Evolutionary conservation across 768 basidiomycete genomes (phyloP), one percentile per base, ranked within the genome.

Genomic region (Gymnopilus junonius): DNA sequence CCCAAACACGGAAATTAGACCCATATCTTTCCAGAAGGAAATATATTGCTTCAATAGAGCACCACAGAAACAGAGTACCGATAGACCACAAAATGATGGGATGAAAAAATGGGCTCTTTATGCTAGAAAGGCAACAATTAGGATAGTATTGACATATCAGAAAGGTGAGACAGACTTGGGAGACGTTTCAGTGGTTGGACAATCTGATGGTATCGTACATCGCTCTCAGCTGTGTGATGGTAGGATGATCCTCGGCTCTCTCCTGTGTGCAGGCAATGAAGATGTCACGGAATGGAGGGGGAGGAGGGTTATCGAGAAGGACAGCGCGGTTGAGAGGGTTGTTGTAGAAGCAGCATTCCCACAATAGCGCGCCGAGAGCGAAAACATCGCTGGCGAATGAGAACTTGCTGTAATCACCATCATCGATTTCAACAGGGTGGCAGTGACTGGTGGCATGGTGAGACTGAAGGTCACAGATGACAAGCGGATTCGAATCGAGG

Each of bases 401-500:
- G 37, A 57, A 57, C 35, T 40, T 57, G 20, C 55, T 57, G 23
- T 57, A 57, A 35, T 57, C 55, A 37, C 37, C 17, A 37, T 42
- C 55, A 42, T 57, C 55, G 35, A 57, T n/a, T 20, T 57, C 55
- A 57, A 57, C 10, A 57, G 55, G 20, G 4, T 37, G 10, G 35
- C 55, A 57, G 35, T 57, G 55, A 25, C 34, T 17, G 10, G 55
- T 57, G 32, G 21, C 55, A 37, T 57, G 31, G n/a, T 39, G 32
- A 42, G 35, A 57, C n/a, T 57, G 37, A 21, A 57, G 55, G 55
- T 57, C 55, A 39, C 55, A 57, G 23, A 57, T 57, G 55, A 57
- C 55, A 25, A 57, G 55, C 15, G 55, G 55, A 57, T 42, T 31
- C 7, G 55, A 57, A 2, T 60, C 32, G 59, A 60, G 59, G 27